Base-by-base conservation (phyloP, 1,284 basidiomycete genomes). In the Vanrija sp. region DNA sequence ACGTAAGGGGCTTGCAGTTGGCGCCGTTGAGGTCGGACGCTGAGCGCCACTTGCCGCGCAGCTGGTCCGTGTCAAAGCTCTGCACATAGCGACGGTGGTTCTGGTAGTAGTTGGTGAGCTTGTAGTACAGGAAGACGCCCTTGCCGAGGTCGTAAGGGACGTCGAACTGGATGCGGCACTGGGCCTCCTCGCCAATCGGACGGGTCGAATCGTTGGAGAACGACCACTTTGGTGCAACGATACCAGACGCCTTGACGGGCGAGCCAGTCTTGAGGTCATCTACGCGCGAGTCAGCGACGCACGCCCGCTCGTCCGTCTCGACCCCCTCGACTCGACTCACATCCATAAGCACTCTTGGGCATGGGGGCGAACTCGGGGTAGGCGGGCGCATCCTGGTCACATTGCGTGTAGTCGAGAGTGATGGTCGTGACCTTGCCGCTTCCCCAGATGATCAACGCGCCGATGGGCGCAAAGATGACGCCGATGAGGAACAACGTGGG, bases 81-180 rank as follows among this genome's bases (percentile, higher is more conserved):
- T 95, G 90, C 57, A 98, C 93, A 72, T 98, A 98, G 68, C 96
- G 84, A 45, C 96, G 85, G 75, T 99, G 96, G 75, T 99, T 99
- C 81, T 99, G 96, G 78, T 87, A 98, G 80, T 90, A 95, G 78
- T 92, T 92, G 54, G 88, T 89, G 73, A 95, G 84, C 77, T 92
- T 91, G 83, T 98, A 99, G 79, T 99, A 99, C 61, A 98, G 80
- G 69, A 98, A 86, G 4, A 98, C 88, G 31, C 86, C 81, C 66
- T 48, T 48, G 70, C 73, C 68, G 41, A 99, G 79, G 66, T 89
- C 82, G 49, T 85, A 83, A 3, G 93, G 92, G 19, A 98, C 78
- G 44, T 87, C 80, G 67, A 96, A 97, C 55, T 85, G 79, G 64
- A 97, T 80, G 54, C 84, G 71, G 72, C 93, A 97, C 62, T 85